A percentile compares a stretch with the other conserved stretches of the same genome.
phyloP scores from a whole-genome alignment of 2,329 filamentous ascomycete genomes.

The Stagonosporopsis vannaccii region DNA sequence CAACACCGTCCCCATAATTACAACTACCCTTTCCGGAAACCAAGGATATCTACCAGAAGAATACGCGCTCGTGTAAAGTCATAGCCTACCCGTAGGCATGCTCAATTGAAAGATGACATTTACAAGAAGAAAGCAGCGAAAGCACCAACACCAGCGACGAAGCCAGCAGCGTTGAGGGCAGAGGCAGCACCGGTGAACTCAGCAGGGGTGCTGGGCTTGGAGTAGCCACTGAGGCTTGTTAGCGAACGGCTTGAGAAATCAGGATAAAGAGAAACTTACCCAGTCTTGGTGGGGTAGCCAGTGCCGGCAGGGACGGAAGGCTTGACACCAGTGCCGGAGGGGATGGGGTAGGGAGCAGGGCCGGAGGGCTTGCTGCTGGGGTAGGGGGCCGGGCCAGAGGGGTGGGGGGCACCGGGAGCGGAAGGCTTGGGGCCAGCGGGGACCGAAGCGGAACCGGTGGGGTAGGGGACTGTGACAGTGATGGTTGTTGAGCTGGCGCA shows the following conservation, averaged over 20 bases:
- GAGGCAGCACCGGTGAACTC: constrained; percentile 50
- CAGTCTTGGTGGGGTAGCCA: constrained; percentile 42
- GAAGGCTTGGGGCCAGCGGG: constrained; percentile 29
- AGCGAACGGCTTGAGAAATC: constrained; percentile 5
- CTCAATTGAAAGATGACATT: constrained; percentile 48
- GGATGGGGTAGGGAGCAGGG: constrained; percentile 26
- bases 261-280: constrained; percentile 31
- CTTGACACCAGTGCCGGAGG: constrained; percentile 26
- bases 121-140: constrained; percentile 54
- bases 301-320: constrained; percentile 33
- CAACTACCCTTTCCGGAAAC: constrained; percentile 37
- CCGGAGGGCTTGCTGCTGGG: constrained; percentile 26
- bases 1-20: constrained; percentile 36
- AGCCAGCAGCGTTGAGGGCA: constrained; percentile 46
- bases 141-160: constrained; percentile 52
- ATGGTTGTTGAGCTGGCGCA: constrained; percentile 54
- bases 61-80: constrained; percentile 49
- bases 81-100: constrained; percentile 44
- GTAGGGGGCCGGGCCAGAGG: constrained; percentile 20
- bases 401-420: constrained; percentile 24
- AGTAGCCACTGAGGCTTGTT: constrained; percentile 32
- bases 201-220: constrained; percentile 41
- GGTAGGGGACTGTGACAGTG: constrained; percentile 52
- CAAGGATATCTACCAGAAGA: constrained; percentile 38
- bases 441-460: constrained; percentile 46